phyloP scores from a whole-genome alignment of 192 early-diverging fungal genomes.

The Entomortierella parvispora region DNA sequence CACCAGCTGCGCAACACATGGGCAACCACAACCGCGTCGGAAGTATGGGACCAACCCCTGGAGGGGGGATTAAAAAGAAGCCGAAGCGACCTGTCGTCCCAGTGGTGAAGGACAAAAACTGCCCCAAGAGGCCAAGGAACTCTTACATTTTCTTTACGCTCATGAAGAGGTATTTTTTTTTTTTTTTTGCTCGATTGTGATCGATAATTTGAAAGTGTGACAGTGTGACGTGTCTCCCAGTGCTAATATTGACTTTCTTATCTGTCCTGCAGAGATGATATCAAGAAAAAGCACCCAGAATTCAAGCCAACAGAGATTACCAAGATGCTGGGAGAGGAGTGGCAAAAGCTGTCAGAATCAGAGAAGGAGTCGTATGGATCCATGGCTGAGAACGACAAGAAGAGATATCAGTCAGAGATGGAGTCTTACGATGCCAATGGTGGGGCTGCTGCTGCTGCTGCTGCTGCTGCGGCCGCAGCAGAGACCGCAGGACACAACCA shows the following conservation, averaged over 20 bases:
- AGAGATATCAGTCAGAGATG: conserved; percentile 50
- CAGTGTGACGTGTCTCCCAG: background rate
- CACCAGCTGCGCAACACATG: conserved; percentile 10
- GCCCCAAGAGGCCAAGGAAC: conserved; percentile 54
- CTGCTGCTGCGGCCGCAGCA: conserved; percentile 3
- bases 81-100: conserved; percentile 18
- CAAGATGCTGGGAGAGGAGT: conserved; percentile 54
- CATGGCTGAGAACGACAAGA: conserved; percentile 55
- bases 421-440: conserved; percentile 45
- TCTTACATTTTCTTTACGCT: conserved; percentile 52
- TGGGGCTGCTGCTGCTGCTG: conserved; percentile 20
- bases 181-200: background rate
- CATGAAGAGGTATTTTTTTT: conserved; percentile 46
- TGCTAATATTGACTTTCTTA: background rate
- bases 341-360: conserved; percentile 51
- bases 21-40: conserved; percentile 18
- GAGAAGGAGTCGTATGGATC: conserved; percentile 51
- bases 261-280: conserved; percentile 34
- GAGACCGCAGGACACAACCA: background rate
- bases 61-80: conserved; percentile 42
- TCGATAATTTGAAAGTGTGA: no score
- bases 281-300: conserved; percentile 54
- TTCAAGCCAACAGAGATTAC: conserved; percentile 52
- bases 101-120: conserved; percentile 53
- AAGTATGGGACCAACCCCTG: conserved; percentile 8